Conservation (phyloP, 2,329 filamentous ascomycete genomes). For the Ceratocystis huliohia region DNA sequence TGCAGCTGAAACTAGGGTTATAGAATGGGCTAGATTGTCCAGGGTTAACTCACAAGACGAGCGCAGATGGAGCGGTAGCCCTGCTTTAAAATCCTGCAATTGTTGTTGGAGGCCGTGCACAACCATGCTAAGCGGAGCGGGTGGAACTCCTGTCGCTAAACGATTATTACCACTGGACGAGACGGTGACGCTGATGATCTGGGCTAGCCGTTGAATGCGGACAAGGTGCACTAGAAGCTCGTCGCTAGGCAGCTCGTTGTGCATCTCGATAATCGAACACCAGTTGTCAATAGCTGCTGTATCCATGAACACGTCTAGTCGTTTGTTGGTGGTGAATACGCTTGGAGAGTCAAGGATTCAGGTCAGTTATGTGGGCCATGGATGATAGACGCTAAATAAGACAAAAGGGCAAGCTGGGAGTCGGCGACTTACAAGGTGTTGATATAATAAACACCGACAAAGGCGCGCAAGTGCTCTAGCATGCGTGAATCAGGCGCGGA, state of each 20-base stretch:
- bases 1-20: not conserved
- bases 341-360: slow-evolving; percentile 23
- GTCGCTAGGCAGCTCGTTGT: slow-evolving; percentile 34
- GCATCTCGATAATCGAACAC: slow-evolving; percentile 32
- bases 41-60: slow-evolving; percentile 28
- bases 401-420: not conserved
- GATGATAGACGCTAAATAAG: not conserved
- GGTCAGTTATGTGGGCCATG: not conserved
- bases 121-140: slow-evolving; percentile 30
- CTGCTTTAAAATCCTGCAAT: slow-evolving; percentile 30
- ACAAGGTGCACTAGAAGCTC: slow-evolving; percentile 35
- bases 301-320: slow-evolving; percentile 37
- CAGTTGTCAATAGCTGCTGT: slow-evolving; percentile 34
- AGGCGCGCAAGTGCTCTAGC: slow-evolving; percentile 36
- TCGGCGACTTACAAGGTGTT: slow-evolving; percentile 33
- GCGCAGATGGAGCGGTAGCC: slow-evolving; percentile 29
- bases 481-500: slow-evolving; percentile 23
- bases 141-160: slow-evolving; percentile 21
- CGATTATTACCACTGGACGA: slow-evolving; percentile 24
- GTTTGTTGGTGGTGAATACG: slow-evolving; percentile 36
- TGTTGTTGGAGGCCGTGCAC: slow-evolving; percentile 35
- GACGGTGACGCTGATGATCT: slow-evolving; percentile 35
- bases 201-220: slow-evolving; percentile 36
- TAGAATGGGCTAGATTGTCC: too few species aligned
- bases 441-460: slow-evolving; percentile 39